Evolutionary conservation across 306 rosid genomes (phyloP).

Genomic region (Cotoneaster glaucophyllus): DNA sequence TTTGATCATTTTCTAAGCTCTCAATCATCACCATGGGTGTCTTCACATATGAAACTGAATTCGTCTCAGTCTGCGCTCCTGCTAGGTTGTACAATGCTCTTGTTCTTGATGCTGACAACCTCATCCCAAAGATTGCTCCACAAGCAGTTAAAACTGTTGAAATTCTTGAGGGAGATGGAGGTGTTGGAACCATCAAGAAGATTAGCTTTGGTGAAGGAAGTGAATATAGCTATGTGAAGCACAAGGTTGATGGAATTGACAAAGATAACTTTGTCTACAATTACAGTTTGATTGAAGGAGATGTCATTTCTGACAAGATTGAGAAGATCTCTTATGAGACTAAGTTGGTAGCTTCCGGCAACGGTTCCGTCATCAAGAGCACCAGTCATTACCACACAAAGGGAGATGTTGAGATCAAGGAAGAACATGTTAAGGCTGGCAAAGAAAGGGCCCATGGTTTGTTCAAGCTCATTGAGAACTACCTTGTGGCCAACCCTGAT

Average conservation of each 20-base stretch:
- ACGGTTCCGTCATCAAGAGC: slow-evolving; percentile 32
- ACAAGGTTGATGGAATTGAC: slow-evolving; percentile 44
- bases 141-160: too few relatives aligned
- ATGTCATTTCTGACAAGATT: not conserved
- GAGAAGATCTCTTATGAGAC: slow-evolving; percentile 36
- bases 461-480: slow-evolving; percentile 22
- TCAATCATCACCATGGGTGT: slow-evolving; percentile 27
- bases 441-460: slow-evolving; percentile 23
- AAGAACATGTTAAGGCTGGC: slow-evolving; percentile 26
- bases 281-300: slow-evolving; percentile 42
- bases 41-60: too few relatives aligned
- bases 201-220: slow-evolving; percentile 31
- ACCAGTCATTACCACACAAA: slow-evolving; percentile 22
- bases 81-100: slow-evolving; percentile 48
- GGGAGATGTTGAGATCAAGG: slow-evolving; percentile 24
- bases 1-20: not conserved
- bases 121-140: too few relatives aligned
- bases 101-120: slow-evolving; percentile 11
- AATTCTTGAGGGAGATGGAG: too few relatives aligned
- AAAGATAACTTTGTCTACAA: slow-evolving; percentile 21
- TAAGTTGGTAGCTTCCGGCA: slow-evolving; percentile 25
- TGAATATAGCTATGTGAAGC: slow-evolving; percentile 25
- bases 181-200: slow-evolving; percentile 24
- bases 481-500: slow-evolving; percentile 23
- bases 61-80: not conserved